phyloP scores from a whole-genome alignment of 768 basidiomycete species.

The Serendipita sp. region DNA sequence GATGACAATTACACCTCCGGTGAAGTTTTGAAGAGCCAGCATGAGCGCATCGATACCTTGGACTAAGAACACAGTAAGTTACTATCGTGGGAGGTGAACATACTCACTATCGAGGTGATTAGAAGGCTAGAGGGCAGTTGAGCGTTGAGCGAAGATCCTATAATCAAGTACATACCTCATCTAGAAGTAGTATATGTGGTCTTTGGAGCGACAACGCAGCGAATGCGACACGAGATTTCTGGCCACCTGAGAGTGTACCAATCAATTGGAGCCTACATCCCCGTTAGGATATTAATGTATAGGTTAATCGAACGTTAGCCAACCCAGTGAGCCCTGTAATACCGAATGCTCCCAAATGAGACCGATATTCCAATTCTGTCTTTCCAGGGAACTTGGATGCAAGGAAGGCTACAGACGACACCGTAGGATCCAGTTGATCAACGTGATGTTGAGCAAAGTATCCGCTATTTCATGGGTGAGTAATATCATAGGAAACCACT shows the following conservation, averaged over 20 bases:
- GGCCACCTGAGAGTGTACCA: constrained; percentile 85
- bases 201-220: constrained; percentile 68
- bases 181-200: constrained; percentile 84
- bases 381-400: constrained; percentile 85
- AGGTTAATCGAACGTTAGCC: constrained; percentile 10
- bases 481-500: neutral
- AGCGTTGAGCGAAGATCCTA: neutral
- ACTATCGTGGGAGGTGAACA: constrained; percentile 1
- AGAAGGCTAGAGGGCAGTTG: constrained; percentile 41
- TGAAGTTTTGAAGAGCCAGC: constrained; percentile 62
- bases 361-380: constrained; percentile 89
- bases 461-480: constrained; percentile 32
- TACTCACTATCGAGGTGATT: constrained; percentile 91
- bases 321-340: constrained; percentile 92
- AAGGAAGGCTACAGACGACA: constrained; percentile 90
- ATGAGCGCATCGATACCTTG: constrained; percentile 93
- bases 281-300: neutral
- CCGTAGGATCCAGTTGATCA: constrained; percentile 64
- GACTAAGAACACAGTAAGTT: constrained; percentile 8
- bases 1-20: constrained; percentile 83
- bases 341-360: constrained; percentile 93
- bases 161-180: constrained; percentile 46
- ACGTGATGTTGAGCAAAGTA: constrained; percentile 96
- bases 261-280: constrained; percentile 59
- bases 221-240: constrained; percentile 92